A percentile compares a stretch with the other conserved stretches of the same genome.
Conservation (phyloP, 163 green algal genomes). For the Volvox carteri region DNA sequence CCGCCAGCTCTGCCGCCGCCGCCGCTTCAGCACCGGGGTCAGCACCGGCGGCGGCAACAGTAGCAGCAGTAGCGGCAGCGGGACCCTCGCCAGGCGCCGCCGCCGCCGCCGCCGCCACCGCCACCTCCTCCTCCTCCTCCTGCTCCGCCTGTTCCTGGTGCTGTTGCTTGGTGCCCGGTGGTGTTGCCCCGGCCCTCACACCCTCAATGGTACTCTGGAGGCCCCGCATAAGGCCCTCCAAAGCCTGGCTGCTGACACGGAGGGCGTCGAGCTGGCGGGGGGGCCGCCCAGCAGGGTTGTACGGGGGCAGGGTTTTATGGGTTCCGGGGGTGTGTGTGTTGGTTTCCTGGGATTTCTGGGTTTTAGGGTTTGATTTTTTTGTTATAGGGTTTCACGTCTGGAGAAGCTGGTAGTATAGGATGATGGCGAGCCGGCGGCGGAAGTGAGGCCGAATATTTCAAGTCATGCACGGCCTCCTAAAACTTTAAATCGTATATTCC, state of each 20-base stretch:
- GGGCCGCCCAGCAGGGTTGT: neutral
- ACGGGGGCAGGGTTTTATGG: neutral
- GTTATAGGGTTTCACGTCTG: too few relatives aligned
- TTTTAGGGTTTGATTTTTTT: neutral
- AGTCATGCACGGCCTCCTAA: too few relatives aligned
- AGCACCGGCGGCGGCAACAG: neutral
- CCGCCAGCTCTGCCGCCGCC: neutral
- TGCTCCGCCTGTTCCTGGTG: too few relatives aligned
- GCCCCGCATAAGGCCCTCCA: conserved; percentile 41
- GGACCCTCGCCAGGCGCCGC: neutral
- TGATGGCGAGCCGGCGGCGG: too few relatives aligned
- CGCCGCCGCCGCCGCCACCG: neutral
- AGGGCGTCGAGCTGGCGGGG: conserved; percentile 30
- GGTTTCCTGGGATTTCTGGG: neutral
- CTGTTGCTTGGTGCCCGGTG: too few relatives aligned
- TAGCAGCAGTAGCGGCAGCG: neutral
- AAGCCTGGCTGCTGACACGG: conserved; percentile 37
- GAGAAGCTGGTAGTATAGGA: too few relatives aligned
- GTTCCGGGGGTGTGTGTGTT: neutral
- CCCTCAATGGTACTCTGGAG: conserved; percentile 14
- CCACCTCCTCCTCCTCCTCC: neutral
- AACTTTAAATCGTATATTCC: too few relatives aligned
- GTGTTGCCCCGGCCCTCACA: neutral
- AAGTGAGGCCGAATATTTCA: too few relatives aligned
- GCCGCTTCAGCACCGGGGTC: neutral